Percentiles rank a stretch among this genome's conserved stretches.
Evolutionary conservation across 2,329 filamentous ascomycete genomes (phyloP).

Genomic region (Pseudogymnoascus destructans): DNA sequence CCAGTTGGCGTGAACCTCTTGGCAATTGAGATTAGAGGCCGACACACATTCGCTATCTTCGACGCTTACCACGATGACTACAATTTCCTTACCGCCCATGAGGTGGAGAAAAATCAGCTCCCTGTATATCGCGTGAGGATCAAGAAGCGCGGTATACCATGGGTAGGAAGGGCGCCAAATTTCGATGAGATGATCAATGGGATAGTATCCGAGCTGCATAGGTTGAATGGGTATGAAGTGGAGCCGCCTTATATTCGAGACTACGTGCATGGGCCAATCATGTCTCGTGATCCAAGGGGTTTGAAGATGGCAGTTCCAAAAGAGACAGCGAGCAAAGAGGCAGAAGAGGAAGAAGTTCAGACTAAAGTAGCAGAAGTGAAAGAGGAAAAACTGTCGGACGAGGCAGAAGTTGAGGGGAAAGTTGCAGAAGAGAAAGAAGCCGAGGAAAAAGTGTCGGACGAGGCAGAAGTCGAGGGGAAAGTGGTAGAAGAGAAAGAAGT

Average conservation of each 20-base stretch:
- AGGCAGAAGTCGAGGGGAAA: slow-evolving; percentile 12
- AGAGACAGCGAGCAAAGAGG: neutral
- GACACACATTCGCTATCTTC: neutral
- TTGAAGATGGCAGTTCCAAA: neutral
- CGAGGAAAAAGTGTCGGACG: neutral
- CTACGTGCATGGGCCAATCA: neutral
- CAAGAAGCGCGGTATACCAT: neutral
- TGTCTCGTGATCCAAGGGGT: slow-evolving; percentile 10
- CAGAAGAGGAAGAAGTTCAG: neutral
- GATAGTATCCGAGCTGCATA: neutral
- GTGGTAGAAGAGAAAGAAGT: slow-evolving; percentile 13
- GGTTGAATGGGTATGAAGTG: neutral
- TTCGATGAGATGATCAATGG: neutral
- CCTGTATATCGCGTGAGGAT: neutral
- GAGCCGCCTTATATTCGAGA: slow-evolving; percentile 4
- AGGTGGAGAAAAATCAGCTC: neutral
- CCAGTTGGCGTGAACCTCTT: neutral
- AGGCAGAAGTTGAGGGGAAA: slow-evolving; percentile 16
- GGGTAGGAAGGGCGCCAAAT: neutral
- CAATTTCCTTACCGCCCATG: neutral
- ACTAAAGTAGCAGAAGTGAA: slow-evolving; percentile 10
- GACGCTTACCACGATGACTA: neutral
- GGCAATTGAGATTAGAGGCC: neutral
- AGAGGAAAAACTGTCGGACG: too few species aligned
- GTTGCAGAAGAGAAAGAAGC: slow-evolving; percentile 17